Percentiles rank a stretch among this genome's conserved stretches.
These are phyloP conservation scores for Oryza rufipogon DNA, from an alignment of 176 grass and related monocot genomes.

Conservation along the genomic window DNA sequence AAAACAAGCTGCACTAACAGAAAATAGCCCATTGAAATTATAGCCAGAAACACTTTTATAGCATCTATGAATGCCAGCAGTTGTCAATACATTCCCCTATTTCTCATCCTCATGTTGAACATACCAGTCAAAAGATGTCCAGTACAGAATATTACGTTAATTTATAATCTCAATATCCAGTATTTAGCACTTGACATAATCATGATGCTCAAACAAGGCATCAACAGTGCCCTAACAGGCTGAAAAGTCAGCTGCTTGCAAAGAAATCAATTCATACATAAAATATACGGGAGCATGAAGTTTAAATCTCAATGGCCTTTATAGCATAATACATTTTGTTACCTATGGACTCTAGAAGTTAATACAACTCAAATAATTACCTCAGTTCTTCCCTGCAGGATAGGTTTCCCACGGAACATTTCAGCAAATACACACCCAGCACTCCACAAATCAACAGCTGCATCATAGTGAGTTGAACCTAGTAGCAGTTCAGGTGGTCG, in stretches of 20 bases:
- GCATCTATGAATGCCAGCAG: conserved; percentile 3
- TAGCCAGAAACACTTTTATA: not conserved
- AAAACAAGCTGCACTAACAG: conserved; percentile 17
- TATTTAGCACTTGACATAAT: conserved; percentile 11
- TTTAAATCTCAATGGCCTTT: conserved; percentile 1
- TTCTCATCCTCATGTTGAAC: not conserved
- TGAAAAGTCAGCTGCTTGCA: not conserved
- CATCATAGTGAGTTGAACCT: conserved; percentile 93
- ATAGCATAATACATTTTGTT: not conserved
- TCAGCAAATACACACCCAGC: conserved; percentile 95
- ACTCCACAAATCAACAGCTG: conserved; percentile 95
- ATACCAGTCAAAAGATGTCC: not conserved
- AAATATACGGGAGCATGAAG: not conserved
- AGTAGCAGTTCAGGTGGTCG: conserved; percentile 92
- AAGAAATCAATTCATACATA: not conserved
- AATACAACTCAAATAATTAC: conserved; percentile 42
- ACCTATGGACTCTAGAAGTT: not conserved
- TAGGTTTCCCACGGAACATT: conserved; percentile 74
- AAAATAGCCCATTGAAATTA: not conserved
- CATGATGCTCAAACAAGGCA: not conserved
- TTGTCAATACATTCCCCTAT: not conserved
- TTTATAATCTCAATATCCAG: not conserved
- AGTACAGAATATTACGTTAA: not conserved
- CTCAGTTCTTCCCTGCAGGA: conserved; percentile 96
- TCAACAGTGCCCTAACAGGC: not conserved